Evolutionary conservation across 2,329 filamentous ascomycete species (phyloP), one percentile per base, ranked within the genome.

Genomic region (Chaetothyriales sp.): DNA sequence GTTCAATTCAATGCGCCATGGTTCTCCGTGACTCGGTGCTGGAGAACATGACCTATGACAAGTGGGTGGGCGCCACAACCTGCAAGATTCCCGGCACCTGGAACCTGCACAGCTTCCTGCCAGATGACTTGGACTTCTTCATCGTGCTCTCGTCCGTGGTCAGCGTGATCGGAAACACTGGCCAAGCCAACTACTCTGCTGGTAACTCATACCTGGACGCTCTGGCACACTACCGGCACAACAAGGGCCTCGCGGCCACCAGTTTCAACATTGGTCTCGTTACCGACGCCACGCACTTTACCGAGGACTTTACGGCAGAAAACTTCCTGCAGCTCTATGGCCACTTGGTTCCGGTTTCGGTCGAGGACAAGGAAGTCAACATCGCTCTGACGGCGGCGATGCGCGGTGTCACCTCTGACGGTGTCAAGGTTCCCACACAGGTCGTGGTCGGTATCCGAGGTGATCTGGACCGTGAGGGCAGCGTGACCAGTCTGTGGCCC

Each of bases 1-100:
- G 73, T 43, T 60, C 74, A 6, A 61, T 76, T 3, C 72, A 75
- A 54, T 64, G 65, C 4, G 67, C 73, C 22, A 73, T 75, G 71
- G 71, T 75, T 4, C 58, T 69, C 13, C 33, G 60, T 53, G 62
- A 64, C 43, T 44, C 53, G 19, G 59, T 63, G 51, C 59, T 62
- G 2, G 63, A 67, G 20, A 67, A 70, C 8, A 70, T 74, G 66
- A 63, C 63, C 0, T 66, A 66, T 37, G 58, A 64, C 1, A 61
- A 72, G 44, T 75, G 66, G 61, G 61, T 61, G 4, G 60, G 56
- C 1, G 66, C 66, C 1, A 60, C 69, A 2, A 56, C 56, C 15
- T 67, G 71, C 1, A 75, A 76, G 53, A 64, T 70, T 4, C 51
- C 63, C 15, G 69, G 66, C 2, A 64, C 64, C 2, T 64, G 63